Evolutionary conservation across 1,284 basidiomycete genomes (phyloP), one percentile per base, ranked within the genome.

Genomic region (Marasmius tenuissimus): DNA sequence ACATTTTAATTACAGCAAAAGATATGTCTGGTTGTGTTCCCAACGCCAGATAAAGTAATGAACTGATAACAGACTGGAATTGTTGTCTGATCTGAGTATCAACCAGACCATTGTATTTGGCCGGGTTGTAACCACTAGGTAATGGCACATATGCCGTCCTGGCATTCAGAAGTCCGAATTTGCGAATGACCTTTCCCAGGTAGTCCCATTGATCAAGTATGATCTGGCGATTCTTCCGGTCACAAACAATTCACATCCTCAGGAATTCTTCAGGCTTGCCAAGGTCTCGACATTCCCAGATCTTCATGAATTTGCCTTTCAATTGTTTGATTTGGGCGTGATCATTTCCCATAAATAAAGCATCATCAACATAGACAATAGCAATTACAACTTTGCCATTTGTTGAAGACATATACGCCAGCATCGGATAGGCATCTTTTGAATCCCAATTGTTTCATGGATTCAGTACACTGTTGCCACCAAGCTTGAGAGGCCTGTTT

Each of bases 401-500:
- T n/a, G 4, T 54, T 54, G 55, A 63, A 60, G 35, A 68, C 57
- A 54, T 67, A 70, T 22, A 73, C 61, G 18, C 70, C 64, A 18
- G 67, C 54, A 62, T 72, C 71, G 27, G 70, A 61, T 16, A 50
- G 18, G 10, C 61, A 52, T 3, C 63, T 45, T n/a, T 42, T 60
- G 52, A 72, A 72, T n/a, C 69, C 68, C 11, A 71, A 14, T 57
- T 60, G 53, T 35, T 53, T 27, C 61, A 72, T 67, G 9, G 69
- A 71, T 20, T 62, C 50, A 20, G 56, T 50, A 52, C 75, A 63
- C 33, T 68, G 60, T 37, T 69, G 64, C 68, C 72, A 74, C 75
- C 74, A 76, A 5, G 63, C 62, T 2, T 65, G 61, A 10, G 66
- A 59, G 11, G 73, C 71, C 65, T 78, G 74, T 61, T 75, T 75